Conservation (phyloP, 1,139 yeast species). For the Yamadazyma buinensis region DNA sequence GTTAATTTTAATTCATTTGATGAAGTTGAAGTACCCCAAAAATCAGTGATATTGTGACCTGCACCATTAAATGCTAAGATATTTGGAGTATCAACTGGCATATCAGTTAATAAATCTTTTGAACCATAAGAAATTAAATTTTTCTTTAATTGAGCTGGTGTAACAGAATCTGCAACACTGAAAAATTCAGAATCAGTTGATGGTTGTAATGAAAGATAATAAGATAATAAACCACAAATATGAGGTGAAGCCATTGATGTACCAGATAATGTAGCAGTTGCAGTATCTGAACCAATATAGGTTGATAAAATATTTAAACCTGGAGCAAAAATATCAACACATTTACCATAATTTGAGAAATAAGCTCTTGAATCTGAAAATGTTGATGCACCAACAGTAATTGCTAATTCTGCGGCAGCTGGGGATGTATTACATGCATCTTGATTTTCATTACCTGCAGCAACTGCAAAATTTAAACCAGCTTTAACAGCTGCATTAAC, state of each 20-base stretch:
- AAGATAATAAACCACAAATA: constrained; percentile 38
- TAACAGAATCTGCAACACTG: constrained; percentile 41
- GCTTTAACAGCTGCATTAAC: constrained; percentile 41
- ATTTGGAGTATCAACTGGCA: constrained; percentile 79
- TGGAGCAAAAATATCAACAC: constrained; percentile 46
- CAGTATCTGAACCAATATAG: constrained; percentile 33
- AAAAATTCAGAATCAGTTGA: constrained; percentile 41
- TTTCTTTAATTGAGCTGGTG: constrained; percentile 33
- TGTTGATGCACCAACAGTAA: constrained; percentile 43
- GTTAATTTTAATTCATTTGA: neutral
- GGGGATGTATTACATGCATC: constrained; percentile 45
- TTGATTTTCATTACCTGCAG: constrained; percentile 44
- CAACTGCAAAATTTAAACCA: constrained; percentile 42
- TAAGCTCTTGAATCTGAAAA: constrained; percentile 34
- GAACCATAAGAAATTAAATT: constrained; percentile 38
- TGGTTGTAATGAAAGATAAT: constrained; percentile 41
- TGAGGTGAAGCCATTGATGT: constrained; percentile 48
- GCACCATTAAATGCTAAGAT: constrained; percentile 90
- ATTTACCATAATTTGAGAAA: constrained; percentile 42
- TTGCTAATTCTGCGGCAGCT: constrained; percentile 39
- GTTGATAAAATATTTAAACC: constrained; percentile 41
- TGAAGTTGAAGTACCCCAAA: constrained; percentile 51
- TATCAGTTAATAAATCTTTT: constrained; percentile 33
- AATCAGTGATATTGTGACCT: constrained; percentile 69
- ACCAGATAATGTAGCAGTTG: constrained; percentile 36